Base-by-base conservation (phyloP, 2,329 filamentous ascomycete genomes). In the Nectriaceae sp. region DNA sequence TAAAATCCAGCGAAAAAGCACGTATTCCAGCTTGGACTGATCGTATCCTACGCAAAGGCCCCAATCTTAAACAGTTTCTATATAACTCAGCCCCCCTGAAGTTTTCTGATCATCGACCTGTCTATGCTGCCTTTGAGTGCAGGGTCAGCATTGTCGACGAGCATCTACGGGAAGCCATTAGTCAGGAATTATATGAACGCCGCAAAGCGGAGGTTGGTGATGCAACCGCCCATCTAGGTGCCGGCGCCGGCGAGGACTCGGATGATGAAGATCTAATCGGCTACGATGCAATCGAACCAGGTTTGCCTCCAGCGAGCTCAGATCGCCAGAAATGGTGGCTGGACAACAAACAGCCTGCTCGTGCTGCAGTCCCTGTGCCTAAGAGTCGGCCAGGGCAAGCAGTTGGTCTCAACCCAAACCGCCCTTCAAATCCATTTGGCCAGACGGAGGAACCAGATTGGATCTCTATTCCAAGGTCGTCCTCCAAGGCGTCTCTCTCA, bases 21-120 rank as follows among this genome's bases (percentile, higher is more conserved):
- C 86, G 94, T 15, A 97, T 97, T 53, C 94, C 94, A 3, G 94
- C 94, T 1, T 99, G 94, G 94, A 97, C 92, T 52, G 94, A 99
- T 69, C 88, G 94, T 31, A 88, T 99, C 39, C 74, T 99, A 8
- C 87, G 89, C 50, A 95, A 92, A 71, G 94, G 94, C 6, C 75
- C 82, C 50, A 92, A 90, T 58, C 79, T 99, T 29, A 84, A 85
- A 36, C 94, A 97, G 66, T 75, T 88, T 11, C 80, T 88, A 24
- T 99, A 99, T 69, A 83, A 89, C 62, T 87, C 83, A 44, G 91
- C 92, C 3, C 85, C 90, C 22, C 75, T 99, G 29, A 83, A 80
- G 11, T 96, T 97, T 66, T 99, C 94, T 0, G 94, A 99, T 64
- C 94, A 99, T 68, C 83, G 92, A n/a, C 94, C 94, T 2, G 93